Percentiles rank a stretch among this genome's conserved stretches.
Conservation (phyloP, 192 early-diverging fungal genomes). For the Coemansia sp. region DNA sequence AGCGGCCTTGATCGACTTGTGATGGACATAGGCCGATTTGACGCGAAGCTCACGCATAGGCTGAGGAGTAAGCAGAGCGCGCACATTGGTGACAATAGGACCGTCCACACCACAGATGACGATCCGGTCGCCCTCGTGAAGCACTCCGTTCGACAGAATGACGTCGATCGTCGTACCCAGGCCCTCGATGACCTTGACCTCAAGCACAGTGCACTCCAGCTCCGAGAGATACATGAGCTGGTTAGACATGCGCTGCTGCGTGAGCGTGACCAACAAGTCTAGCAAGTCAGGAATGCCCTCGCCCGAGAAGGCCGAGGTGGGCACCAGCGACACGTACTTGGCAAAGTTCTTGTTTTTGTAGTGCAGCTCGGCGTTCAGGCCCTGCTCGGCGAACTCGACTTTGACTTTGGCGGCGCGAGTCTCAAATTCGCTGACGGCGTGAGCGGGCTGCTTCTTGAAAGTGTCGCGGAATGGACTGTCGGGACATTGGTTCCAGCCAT, state of each 20-base stretch:
- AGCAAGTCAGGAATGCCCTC: conserved; percentile 99
- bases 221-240: conserved; percentile 95
- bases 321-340: conserved; percentile 93
- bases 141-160: conserved; percentile 89
- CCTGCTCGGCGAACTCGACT: conserved; percentile 93
- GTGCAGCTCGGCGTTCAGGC: conserved; percentile 89
- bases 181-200: conserved; percentile 99
- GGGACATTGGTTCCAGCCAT: conserved; percentile 84
- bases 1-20: conserved; percentile 96
- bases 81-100: conserved; percentile 88
- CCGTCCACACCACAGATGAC: conserved; percentile 88
- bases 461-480: conserved; percentile 82
- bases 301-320: conserved; percentile 98
- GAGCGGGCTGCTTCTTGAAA: conserved; percentile 69
- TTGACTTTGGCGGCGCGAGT: conserved; percentile 76
- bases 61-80: conserved; percentile 98
- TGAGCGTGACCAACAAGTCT: conserved; percentile 85
- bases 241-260: conserved; percentile 93
- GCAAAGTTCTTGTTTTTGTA: conserved; percentile 96
- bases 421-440: conserved; percentile 80
- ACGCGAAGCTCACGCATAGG: conserved; percentile 96
- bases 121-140: conserved; percentile 95
- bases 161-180: conserved; percentile 98
- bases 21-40: conserved; percentile 94
- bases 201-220: conserved; percentile 96